These are phyloP conservation scores for Penicillium sp. DNA, from an alignment of 2,329 filamentous ascomycete genomes.

Conservation along the genomic window DNA sequence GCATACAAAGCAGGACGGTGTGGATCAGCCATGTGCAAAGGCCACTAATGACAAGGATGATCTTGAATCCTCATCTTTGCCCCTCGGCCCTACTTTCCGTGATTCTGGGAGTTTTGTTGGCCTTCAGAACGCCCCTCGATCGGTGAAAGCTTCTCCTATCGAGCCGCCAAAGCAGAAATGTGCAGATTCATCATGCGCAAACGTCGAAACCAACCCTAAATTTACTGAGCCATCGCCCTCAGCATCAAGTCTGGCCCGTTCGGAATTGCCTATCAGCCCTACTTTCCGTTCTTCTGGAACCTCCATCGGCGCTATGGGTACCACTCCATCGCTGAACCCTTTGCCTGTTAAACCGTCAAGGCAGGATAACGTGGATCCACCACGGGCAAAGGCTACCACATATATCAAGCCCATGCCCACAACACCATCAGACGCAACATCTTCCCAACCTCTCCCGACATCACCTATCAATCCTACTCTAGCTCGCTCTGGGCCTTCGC, in stretches of 20 bases:
- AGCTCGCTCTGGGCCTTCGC: background rate
- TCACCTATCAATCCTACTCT: slow-evolving; percentile 37
- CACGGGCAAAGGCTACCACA: background rate
- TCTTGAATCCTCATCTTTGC: slow-evolving; percentile 1
- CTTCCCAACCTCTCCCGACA: slow-evolving; percentile 32
- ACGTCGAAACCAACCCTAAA: background rate
- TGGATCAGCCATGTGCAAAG: background rate
- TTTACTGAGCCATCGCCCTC: background rate
- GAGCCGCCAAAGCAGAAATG: background rate
- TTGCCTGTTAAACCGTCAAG: background rate
- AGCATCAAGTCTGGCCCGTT: background rate
- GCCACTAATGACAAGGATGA: background rate
- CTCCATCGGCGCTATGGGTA: no score
- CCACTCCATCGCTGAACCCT: background rate
- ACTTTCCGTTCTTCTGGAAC: background rate
- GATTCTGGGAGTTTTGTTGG: background rate
- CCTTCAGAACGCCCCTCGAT: background rate
- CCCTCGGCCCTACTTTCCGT: background rate
- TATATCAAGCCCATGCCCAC: background rate
- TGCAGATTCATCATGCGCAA: background rate
- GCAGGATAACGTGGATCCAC: background rate
- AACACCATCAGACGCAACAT: slow-evolving; percentile 14
- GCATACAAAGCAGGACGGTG: background rate
- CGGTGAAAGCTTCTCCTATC: background rate
- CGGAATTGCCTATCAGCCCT: slow-evolving; percentile 2